These are phyloP conservation scores for Trichophyton benhamiae DNA, from an alignment of 2,329 filamentous ascomycete genomes.

Conservation along the genomic window DNA sequence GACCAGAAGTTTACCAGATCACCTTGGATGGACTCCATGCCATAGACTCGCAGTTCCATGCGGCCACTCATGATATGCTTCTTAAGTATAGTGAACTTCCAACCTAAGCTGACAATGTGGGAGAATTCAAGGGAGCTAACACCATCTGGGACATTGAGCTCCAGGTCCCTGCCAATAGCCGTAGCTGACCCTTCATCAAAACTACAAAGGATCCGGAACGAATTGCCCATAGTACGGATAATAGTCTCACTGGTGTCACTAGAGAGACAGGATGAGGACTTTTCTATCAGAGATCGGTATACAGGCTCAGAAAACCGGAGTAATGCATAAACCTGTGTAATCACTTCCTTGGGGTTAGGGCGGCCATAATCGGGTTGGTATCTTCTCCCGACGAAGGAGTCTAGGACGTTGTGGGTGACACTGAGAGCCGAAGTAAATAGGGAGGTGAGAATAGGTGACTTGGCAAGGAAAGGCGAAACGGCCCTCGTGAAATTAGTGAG, in stretches of 20 bases:
- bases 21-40: constrained; percentile 59
- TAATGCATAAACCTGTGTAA: constrained; percentile 20
- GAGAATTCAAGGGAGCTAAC: constrained; percentile 19
- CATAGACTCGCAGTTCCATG: constrained; percentile 78
- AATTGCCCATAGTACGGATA: constrained; percentile 23
- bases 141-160: constrained; percentile 23
- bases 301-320: constrained; percentile 24
- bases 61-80: constrained; percentile 69
- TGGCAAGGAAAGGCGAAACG: constrained; percentile 21
- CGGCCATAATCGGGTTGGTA: constrained; percentile 15
- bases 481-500: constrained; percentile 22
- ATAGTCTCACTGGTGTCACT: constrained; percentile 30
- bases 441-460: constrained; percentile 19
- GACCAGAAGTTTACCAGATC: constrained; percentile 59
- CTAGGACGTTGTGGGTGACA: constrained; percentile 20
- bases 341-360: neutral
- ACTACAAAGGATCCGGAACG: constrained; percentile 22
- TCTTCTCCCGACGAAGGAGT: constrained; percentile 21
- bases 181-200: constrained; percentile 23
- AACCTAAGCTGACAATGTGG: constrained; percentile 38
- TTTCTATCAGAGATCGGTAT: constrained; percentile 30
- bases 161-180: constrained; percentile 26
- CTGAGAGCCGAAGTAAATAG: constrained; percentile 17
- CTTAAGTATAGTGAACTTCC: constrained; percentile 57
- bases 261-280: constrained; percentile 32